phyloP scores from a whole-genome alignment of 257 asterid genomes.

The Lycium ferocissimum region DNA sequence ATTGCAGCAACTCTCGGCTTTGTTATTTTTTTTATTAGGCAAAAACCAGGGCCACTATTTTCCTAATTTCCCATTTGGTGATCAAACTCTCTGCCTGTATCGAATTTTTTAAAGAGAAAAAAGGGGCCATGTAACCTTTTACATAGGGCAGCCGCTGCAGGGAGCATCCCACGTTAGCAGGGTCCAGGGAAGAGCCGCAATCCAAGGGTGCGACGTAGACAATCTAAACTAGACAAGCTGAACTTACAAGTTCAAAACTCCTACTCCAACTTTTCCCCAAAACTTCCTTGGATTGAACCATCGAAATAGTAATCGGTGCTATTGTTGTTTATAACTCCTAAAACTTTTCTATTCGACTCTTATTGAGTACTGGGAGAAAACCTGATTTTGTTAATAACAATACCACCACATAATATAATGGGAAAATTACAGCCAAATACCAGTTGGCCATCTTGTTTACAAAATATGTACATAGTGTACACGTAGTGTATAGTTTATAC shows the following conservation, averaged over 20 bases:
- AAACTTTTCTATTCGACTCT: neutral
- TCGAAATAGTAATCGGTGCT: neutral
- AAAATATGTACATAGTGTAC: too few species aligned
- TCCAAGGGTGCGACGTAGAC: too few species aligned
- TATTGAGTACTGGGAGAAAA: neutral
- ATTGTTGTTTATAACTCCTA: neutral
- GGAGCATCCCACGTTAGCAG: too few species aligned
- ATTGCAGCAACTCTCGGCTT: neutral
- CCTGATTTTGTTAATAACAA: neutral
- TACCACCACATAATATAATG: too few species aligned
- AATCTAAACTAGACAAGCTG: neutral
- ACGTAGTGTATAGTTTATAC: too few species aligned
- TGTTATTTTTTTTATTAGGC: neutral
- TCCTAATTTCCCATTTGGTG: neutral
- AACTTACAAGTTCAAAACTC: slow-evolving; percentile 3
- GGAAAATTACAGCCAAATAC: too few species aligned
- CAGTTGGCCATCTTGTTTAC: too few species aligned
- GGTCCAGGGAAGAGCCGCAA: too few species aligned
- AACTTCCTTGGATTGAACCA: neutral
- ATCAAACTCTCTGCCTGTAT: neutral
- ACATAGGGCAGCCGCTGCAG: too few species aligned
- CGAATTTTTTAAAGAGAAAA: neutral
- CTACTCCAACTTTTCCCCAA: neutral
- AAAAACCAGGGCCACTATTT: neutral
- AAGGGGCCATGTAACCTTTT: neutral